phyloP scores from a whole-genome alignment of 768 basidiomycete genomes.

The Pleurotus tuoliensis region DNA sequence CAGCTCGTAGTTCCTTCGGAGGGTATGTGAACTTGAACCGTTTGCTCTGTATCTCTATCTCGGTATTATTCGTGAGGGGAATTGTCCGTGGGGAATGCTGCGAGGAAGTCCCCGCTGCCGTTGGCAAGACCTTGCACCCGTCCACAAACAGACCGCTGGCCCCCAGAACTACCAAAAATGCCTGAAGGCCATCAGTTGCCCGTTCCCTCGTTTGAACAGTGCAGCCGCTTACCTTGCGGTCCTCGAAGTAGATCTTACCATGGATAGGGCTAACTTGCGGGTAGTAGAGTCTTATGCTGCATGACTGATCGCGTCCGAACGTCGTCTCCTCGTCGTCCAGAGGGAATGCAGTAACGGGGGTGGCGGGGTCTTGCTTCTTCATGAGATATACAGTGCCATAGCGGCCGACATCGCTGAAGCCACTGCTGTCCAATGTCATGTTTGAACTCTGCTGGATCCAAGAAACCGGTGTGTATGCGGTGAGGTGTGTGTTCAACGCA shows the following conservation, averaged over 20 bases:
- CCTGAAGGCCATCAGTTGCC: constrained; percentile 31
- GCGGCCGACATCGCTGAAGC: constrained; percentile 53
- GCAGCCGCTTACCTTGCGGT: constrained; percentile 46
- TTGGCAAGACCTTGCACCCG: constrained; percentile 57
- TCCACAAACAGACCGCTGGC: constrained; percentile 55
- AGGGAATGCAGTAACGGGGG: constrained; percentile 61
- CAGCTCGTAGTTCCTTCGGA: constrained; percentile 62
- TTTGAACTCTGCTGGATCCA: constrained; percentile 11
- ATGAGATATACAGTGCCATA: constrained; percentile 65
- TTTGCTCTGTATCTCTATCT: constrained; percentile 66
- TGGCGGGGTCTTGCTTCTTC: constrained; percentile 43
- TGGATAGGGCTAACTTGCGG: constrained; percentile 57
- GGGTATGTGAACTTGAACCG: constrained; percentile 73
- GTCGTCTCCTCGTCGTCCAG: constrained; percentile 67
- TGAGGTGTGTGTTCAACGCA: neutral
- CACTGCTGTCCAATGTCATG: constrained; percentile 33
- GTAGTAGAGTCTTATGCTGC: constrained; percentile 71
- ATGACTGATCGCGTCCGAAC: constrained; percentile 61
- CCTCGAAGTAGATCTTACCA: constrained; percentile 65
- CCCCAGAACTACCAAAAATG: constrained; percentile 65
- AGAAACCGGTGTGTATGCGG: neutral
- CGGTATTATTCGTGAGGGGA: constrained; percentile 62
- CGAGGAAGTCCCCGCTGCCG: constrained; percentile 14
- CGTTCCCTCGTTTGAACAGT: no score
- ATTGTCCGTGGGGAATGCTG: constrained; percentile 42